A percentile compares a stretch with the other conserved stretches of the same genome.
These are phyloP conservation scores for Ruellia speciosa DNA, from an alignment of 305 asterid species.

Conservation along the genomic window DNA sequence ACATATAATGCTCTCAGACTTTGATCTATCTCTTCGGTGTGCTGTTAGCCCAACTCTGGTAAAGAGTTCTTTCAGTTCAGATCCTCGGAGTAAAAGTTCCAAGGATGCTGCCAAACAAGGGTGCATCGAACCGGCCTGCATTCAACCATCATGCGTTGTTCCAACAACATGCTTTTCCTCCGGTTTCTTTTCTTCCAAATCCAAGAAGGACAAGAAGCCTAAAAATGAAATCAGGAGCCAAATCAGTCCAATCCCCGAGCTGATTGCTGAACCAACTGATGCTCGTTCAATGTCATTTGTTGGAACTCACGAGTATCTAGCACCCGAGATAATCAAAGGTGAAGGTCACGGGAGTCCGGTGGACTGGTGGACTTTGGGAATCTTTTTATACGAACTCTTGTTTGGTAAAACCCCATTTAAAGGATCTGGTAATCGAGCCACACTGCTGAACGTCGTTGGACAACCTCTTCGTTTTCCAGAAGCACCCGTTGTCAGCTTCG, in stretches of 20 bases:
- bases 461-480: constrained; percentile 77
- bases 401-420: constrained; percentile 71
- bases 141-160: constrained; percentile 57
- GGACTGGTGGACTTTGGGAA: constrained; percentile 87
- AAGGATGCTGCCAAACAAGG: constrained; percentile 51
- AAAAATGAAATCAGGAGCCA: constrained; percentile 52
- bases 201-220: constrained; percentile 48
- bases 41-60: constrained; percentile 67
- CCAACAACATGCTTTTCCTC: constrained; percentile 66
- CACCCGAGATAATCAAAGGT: constrained; percentile 78
- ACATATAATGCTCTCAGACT: constrained; percentile 78
- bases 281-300: constrained; percentile 84
- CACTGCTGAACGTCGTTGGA: constrained; percentile 66
- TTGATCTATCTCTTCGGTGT: constrained; percentile 80
- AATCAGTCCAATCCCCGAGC: constrained; percentile 63
- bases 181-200: constrained; percentile 45
- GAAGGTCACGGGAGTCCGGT: constrained; percentile 89
- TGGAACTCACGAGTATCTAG: constrained; percentile 74
- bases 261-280: constrained; percentile 67
- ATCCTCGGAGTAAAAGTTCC: constrained; percentile 38
- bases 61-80: constrained; percentile 41
- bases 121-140: constrained; percentile 59
- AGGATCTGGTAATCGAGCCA: constrained; percentile 74
- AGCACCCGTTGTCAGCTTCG: constrained; percentile 66
- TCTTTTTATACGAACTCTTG: constrained; percentile 57